These are phyloP conservation scores for Penicillium taxi DNA, from an alignment of 495 filamentous ascomycete genomes.

Conservation along the genomic window DNA sequence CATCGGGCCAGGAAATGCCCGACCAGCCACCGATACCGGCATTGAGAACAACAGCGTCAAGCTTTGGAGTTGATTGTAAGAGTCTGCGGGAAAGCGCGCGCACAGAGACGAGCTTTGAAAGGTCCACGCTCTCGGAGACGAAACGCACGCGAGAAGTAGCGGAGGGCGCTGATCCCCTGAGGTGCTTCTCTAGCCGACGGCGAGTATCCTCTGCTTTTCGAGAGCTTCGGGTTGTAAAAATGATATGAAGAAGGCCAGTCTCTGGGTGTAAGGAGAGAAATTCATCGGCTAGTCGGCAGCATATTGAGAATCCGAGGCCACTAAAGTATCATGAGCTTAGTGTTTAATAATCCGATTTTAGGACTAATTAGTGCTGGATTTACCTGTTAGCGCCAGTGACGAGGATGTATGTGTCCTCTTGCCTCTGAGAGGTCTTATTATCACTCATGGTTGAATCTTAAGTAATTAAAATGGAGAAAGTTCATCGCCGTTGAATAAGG, in stretches of 20 bases:
- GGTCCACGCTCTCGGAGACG: slow-evolving; percentile 46
- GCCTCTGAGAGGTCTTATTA: slow-evolving; percentile 2
- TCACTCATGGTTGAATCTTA: slow-evolving; percentile 13
- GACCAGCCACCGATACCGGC: slow-evolving; percentile 84
- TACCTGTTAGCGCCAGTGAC: slow-evolving; percentile 50
- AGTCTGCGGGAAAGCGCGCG: slow-evolving; percentile 44
- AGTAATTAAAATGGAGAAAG: slow-evolving; percentile 1
- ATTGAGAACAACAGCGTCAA: slow-evolving; percentile 79
- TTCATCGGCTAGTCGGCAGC: slow-evolving; percentile 81
- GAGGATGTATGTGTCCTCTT: slow-evolving; percentile 29
- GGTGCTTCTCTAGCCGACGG: slow-evolving; percentile 30
- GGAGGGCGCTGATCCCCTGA: slow-evolving; percentile 18
- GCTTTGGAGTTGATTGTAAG: slow-evolving; percentile 46
- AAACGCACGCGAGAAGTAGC: slow-evolving; percentile 35
- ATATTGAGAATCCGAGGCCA: slow-evolving; percentile 82
- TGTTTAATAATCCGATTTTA: background rate
- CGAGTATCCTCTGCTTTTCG: slow-evolving; percentile 39
- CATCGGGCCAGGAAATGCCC: slow-evolving; percentile 63
- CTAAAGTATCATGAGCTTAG: slow-evolving; percentile 36
- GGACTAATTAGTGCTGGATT: background rate
- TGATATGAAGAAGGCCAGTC: slow-evolving; percentile 47
- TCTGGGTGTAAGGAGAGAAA: slow-evolving; percentile 63
- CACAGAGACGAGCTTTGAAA: slow-evolving; percentile 48
- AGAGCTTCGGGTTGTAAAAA: slow-evolving; percentile 46
- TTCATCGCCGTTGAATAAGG: slow-evolving; percentile 3